Conservation (phyloP, 495 filamentous ascomycete species). For the Hypoxylon cercidicola region DNA sequence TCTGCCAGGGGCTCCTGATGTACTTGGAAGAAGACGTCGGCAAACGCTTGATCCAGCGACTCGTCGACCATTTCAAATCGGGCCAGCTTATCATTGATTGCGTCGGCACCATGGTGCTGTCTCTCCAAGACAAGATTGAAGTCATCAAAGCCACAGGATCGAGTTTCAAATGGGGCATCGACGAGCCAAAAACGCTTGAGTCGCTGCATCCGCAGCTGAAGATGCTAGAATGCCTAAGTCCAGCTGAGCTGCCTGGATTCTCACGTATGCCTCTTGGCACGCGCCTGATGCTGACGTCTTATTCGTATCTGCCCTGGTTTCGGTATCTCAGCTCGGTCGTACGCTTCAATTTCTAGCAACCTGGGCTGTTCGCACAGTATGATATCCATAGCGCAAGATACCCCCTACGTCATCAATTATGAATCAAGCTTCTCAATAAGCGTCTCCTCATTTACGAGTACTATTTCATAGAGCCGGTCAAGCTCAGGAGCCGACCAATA, state of each 20-base stretch:
- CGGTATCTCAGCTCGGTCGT: constrained; percentile 31
- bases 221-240: constrained; percentile 33
- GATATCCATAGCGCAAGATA: neutral
- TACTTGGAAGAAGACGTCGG: constrained; percentile 37
- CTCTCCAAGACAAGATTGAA: constrained; percentile 21
- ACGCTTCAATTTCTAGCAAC: constrained; percentile 25
- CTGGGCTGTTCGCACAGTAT: neutral
- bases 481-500: too few relatives aligned
- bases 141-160: constrained; percentile 25
- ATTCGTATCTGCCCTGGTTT: constrained; percentile 33
- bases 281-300: constrained; percentile 27
- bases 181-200: constrained; percentile 36
- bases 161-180: constrained; percentile 36
- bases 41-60: constrained; percentile 31
- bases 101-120: constrained; percentile 23
- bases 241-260: constrained; percentile 24
- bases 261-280: constrained; percentile 18
- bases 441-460: too few relatives aligned
- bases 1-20: constrained; percentile 43
- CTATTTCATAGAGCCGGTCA: too few relatives aligned
- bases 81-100: constrained; percentile 42
- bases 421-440: too few relatives aligned
- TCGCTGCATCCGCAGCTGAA: constrained; percentile 31
- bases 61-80: constrained; percentile 36
- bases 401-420: too few relatives aligned